phyloP scores from a whole-genome alignment of 306 rosid genomes.

The Biancaea sappan region DNA sequence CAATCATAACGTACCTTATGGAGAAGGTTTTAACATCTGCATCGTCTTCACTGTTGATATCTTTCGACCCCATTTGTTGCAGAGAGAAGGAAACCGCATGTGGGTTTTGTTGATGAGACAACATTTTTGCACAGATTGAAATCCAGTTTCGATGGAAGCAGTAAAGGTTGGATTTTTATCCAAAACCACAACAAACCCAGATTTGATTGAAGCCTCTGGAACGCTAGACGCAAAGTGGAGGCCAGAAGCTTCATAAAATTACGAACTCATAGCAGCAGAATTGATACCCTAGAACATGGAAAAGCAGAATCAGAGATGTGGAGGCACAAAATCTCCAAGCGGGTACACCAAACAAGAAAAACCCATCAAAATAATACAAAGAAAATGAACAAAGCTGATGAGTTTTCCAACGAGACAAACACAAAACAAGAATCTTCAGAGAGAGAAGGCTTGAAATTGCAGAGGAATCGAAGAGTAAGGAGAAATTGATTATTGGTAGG shows the following conservation, averaged over 20 bases:
- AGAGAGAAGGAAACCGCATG: conserved; percentile 37
- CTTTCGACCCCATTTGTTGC: conserved; percentile 33
- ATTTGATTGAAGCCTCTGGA: not conserved
- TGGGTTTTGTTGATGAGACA: conserved; percentile 47
- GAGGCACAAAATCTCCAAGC: conserved; percentile 11
- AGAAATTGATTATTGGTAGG: not conserved
- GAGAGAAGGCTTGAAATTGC: conserved; percentile 11
- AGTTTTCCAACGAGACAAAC: conserved; percentile 15
- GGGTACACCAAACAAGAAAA: conserved; percentile 24
- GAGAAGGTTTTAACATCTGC: conserved; percentile 50
- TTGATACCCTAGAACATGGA: conserved; percentile 16
- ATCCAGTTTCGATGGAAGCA: conserved; percentile 2
- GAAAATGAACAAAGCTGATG: conserved; percentile 9
- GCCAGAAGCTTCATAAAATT: conserved; percentile 41
- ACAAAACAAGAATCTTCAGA: not conserved
- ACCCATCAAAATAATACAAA: conserved; percentile 11
- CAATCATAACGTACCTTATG: conserved; percentile 53
- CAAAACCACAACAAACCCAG: conserved; percentile 33
- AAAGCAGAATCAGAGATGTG: conserved; percentile 30
- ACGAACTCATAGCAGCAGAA: conserved; percentile 10
- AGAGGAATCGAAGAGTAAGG: conserved; percentile 4
- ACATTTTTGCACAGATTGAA: conserved; percentile 30
- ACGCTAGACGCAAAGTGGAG: not conserved
- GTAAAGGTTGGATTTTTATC: not conserved
- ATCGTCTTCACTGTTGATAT: conserved; percentile 4